These are phyloP conservation scores for Allomyces macrogynus DNA, from an alignment of 192 early-diverging fungal species.

Conservation along the genomic window DNA sequence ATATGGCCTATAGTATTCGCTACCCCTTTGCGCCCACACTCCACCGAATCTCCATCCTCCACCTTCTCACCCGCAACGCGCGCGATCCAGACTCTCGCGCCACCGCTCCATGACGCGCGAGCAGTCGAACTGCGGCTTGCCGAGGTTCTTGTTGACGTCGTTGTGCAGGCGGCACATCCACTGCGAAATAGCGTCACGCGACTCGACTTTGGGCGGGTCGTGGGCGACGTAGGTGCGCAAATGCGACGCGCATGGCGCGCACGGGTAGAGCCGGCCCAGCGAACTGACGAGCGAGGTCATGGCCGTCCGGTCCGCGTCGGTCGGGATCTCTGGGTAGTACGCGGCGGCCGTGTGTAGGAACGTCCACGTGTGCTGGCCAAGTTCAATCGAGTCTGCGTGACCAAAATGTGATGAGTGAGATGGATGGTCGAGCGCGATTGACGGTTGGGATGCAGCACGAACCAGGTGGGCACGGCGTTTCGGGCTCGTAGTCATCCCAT, in stretches of 20 bases:
- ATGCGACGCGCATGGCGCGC: slow-evolving; percentile 53
- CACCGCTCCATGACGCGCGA: slow-evolving; percentile 81
- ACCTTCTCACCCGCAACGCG: background rate
- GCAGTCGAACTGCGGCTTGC: slow-evolving; percentile 90
- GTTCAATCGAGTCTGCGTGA: slow-evolving; percentile 35
- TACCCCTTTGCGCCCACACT: too few relatives aligned
- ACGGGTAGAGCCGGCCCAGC: slow-evolving; percentile 82
- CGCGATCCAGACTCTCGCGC: slow-evolving; percentile 9
- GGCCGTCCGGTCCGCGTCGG: slow-evolving; percentile 39
- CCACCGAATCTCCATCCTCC: too few relatives aligned
- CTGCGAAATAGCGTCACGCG: slow-evolving; percentile 38
- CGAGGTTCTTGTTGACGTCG: slow-evolving; percentile 74
- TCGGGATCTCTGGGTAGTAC: slow-evolving; percentile 75
- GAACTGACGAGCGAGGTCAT: slow-evolving; percentile 54
- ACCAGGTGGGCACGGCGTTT: background rate
- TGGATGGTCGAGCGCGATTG: too few relatives aligned
- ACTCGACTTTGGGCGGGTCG: slow-evolving; percentile 38
- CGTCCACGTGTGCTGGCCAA: slow-evolving; percentile 85
- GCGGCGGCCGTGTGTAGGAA: slow-evolving; percentile 94
- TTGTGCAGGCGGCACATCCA: slow-evolving; percentile 96
- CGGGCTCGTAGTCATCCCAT: slow-evolving; percentile 45
- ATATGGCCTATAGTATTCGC: too few relatives aligned
- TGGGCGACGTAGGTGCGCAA: background rate
- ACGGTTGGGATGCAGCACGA: too few relatives aligned
- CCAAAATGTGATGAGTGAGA: background rate